Evolutionary conservation across 2,329 filamentous ascomycete genomes (phyloP).

Genomic region (Phialophora macrospora): DNA sequence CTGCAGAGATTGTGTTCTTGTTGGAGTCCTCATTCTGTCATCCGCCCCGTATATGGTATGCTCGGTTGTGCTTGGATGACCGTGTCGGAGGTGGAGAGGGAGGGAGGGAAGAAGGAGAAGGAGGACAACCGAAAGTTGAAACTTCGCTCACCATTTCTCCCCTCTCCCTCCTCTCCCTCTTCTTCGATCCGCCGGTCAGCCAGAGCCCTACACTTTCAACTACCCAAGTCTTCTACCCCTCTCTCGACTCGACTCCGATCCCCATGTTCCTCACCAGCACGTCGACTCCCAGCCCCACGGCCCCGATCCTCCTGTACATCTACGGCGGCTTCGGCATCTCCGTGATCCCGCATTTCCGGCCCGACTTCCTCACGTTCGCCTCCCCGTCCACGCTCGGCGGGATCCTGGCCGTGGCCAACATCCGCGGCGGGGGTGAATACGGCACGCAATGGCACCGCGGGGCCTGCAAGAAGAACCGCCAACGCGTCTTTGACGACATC

Average conservation of each 20-base stretch:
- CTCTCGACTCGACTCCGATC: slow-evolving; percentile 15
- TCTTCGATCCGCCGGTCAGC: not conserved
- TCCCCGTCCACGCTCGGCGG: not conserved
- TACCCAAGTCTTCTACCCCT: slow-evolving; percentile 20
- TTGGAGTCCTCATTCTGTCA: slow-evolving; percentile 19
- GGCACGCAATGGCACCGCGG: slow-evolving; percentile 11
- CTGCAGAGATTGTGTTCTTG: slow-evolving; percentile 6
- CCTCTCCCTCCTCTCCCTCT: slow-evolving; percentile 1
- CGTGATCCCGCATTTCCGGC: slow-evolving; percentile 22
- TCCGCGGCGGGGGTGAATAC: slow-evolving; percentile 24
- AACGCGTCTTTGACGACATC: slow-evolving; percentile 15
- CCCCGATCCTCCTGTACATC: slow-evolving; percentile 16
- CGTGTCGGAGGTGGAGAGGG: not conserved
- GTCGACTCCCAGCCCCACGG: not conserved
- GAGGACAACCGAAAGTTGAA: no score
- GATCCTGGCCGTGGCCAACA: slow-evolving; percentile 19
- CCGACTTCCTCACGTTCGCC: slow-evolving; percentile 16
- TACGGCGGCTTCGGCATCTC: slow-evolving; percentile 17
- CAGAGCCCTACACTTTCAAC: slow-evolving; percentile 1
- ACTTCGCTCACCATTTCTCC: not conserved
- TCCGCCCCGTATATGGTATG: slow-evolving; percentile 15
- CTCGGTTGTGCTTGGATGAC: not conserved
- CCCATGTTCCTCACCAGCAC: slow-evolving; percentile 20
- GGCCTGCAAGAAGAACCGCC: not conserved
- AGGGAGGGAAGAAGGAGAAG: no score